Conservation (phyloP, 75 land plant species). For the Picea glauca region DNA sequence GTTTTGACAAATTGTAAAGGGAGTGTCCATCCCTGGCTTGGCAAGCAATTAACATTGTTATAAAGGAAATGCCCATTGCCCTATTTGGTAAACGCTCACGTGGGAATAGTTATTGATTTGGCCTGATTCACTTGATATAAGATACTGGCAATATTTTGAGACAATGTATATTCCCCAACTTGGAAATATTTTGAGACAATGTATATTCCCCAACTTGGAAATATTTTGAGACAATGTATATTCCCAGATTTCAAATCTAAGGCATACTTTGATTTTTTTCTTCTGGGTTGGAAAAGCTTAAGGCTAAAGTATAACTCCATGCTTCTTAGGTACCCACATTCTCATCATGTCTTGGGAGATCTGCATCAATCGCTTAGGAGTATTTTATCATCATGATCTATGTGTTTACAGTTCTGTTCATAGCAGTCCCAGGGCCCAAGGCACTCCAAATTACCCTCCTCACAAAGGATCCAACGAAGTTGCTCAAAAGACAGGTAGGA, state of each 20-base stretch:
- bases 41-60: background rate
- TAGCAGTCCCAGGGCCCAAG: too few relatives aligned
- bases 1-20: background rate
- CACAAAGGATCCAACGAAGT: too few relatives aligned
- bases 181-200: background rate
- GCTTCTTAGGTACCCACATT: too few relatives aligned
- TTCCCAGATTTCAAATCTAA: background rate
- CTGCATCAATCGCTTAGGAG: too few relatives aligned
- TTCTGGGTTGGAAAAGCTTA: too few relatives aligned
- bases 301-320: too few relatives aligned
- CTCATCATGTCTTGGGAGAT: too few relatives aligned
- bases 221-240: background rate
- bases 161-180: background rate
- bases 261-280: background rate
- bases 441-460: too few relatives aligned
- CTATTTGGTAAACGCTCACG: background rate
- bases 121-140: background rate
- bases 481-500: too few relatives aligned
- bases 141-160: background rate
- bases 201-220: background rate
- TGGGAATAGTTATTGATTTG: background rate
- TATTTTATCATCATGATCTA: too few relatives aligned
- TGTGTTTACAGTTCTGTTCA: too few relatives aligned
- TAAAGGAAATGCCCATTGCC: background rate
- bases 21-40: background rate